These are phyloP conservation scores for Fusarium fracticaudum DNA, from an alignment of 2,329 filamentous ascomycete species.

Conservation along the genomic window DNA sequence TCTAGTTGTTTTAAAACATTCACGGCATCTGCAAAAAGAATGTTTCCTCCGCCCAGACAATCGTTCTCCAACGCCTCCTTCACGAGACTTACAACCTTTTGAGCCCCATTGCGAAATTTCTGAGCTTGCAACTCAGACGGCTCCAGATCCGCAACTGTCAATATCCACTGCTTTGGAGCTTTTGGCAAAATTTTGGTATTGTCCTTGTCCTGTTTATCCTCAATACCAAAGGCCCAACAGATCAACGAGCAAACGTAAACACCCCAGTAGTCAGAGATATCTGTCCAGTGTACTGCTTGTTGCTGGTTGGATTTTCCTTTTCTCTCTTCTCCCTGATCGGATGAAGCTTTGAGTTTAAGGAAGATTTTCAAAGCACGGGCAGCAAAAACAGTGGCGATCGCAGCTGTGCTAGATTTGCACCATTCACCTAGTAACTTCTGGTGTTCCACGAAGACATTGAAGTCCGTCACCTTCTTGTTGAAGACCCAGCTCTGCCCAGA, in stretches of 20 bases:
- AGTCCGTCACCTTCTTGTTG: constrained; percentile 60
- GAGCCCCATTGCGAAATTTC: constrained; percentile 54
- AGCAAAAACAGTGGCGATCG: constrained; percentile 59
- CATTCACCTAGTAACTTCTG: constrained; percentile 58
- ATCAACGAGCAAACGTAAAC: constrained; percentile 67
- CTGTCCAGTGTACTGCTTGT: constrained; percentile 40
- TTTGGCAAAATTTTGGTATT: constrained; percentile 37
- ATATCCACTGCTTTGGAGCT: constrained; percentile 51
- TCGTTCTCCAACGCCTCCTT: constrained; percentile 59
- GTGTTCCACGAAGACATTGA: constrained; percentile 57
- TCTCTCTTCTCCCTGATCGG: neutral
- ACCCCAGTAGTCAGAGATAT: constrained; percentile 64
- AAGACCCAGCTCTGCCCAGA: constrained; percentile 69
- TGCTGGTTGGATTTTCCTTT: constrained; percentile 2
- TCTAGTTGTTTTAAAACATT: constrained; percentile 63
- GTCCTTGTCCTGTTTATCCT: constrained; percentile 31
- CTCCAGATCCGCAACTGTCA: constrained; percentile 52
- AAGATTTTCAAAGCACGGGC: constrained; percentile 61
- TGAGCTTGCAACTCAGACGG: constrained; percentile 52
- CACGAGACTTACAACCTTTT: constrained; percentile 59
- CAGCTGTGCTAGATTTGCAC: constrained; percentile 56
- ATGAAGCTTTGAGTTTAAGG: constrained; percentile 44
- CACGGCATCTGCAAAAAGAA: constrained; percentile 63
- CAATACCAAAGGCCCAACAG: constrained; percentile 65
- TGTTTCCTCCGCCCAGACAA: constrained; percentile 58